Conservation (phyloP, 2,329 filamentous ascomycete species). For the Alternaria postmessia region DNA sequence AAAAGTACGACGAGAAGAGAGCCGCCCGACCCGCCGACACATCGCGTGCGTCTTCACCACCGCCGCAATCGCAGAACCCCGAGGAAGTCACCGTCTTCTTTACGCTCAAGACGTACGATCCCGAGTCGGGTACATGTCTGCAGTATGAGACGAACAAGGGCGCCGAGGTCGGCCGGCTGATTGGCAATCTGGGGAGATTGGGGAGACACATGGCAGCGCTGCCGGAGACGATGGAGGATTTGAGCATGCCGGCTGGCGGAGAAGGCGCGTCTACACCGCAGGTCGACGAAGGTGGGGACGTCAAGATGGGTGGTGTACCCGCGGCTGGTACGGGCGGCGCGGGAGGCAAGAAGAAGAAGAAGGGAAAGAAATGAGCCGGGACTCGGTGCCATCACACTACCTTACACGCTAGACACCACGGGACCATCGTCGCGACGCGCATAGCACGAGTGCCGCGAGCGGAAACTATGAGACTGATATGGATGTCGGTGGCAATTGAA, state of each 20-base stretch:
- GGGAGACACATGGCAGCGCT: slow-evolving; percentile 68
- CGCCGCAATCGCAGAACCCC: slow-evolving; percentile 35
- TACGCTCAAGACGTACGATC: slow-evolving; percentile 89
- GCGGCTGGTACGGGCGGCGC: slow-evolving; percentile 27
- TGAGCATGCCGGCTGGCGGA: slow-evolving; percentile 41
- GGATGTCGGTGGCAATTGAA: not conserved
- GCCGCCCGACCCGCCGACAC: slow-evolving; percentile 36
- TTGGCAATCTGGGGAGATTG: slow-evolving; percentile 77
- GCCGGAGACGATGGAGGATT: slow-evolving; percentile 53
- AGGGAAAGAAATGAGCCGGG: slow-evolving; percentile 57
- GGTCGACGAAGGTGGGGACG: slow-evolving; percentile 42
- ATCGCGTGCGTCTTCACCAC: slow-evolving; percentile 39
- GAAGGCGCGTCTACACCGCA: slow-evolving; percentile 43
- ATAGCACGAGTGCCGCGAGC: not conserved
- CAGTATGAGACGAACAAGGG: slow-evolving; percentile 94
- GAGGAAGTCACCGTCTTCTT: slow-evolving; percentile 66
- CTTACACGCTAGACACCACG: no score
- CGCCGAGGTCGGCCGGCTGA: slow-evolving; percentile 84
- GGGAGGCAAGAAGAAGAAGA: slow-evolving; percentile 61
- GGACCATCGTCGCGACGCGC: not conserved
- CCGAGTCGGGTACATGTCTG: slow-evolving; percentile 78
- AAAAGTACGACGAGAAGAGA: slow-evolving; percentile 43
- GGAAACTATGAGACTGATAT: not conserved
- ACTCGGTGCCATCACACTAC: not conserved
- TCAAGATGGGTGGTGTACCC: slow-evolving; percentile 38